Evolutionary conservation across 176 grass and related monocot species (phyloP).

Genomic region (Triticum dicoccoides): DNA sequence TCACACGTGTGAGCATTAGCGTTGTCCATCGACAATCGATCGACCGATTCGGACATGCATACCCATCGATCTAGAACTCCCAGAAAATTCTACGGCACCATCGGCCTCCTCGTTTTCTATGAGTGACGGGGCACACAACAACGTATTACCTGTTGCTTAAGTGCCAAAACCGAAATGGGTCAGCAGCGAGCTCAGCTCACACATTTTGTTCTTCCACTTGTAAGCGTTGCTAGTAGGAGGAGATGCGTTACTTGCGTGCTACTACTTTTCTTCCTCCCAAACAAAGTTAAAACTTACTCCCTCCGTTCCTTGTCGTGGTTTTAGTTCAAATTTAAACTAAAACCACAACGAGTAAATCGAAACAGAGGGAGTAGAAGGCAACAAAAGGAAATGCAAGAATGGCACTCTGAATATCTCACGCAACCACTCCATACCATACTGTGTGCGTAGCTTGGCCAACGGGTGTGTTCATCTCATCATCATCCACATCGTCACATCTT

Average conservation of each 20-base stretch:
- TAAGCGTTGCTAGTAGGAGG: not conserved
- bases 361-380: not conserved
- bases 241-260: no score
- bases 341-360: no score
- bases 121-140: slow-evolving; percentile 13
- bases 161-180: not conserved
- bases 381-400: not conserved
- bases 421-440: not conserved
- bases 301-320: no score
- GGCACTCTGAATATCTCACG: no score
- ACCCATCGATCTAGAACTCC: slow-evolving; percentile 26
- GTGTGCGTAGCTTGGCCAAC: not conserved
- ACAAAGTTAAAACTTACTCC: no score
- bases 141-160: not conserved
- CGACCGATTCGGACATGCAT: not conserved
- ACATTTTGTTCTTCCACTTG: not conserved
- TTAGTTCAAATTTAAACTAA: no score
- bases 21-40: no score
- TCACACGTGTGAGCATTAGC: no score
- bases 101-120: slow-evolving; percentile 20
- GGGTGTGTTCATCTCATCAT: not conserved
- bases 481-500: not conserved
- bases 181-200: not conserved
- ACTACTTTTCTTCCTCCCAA: slow-evolving; percentile 8
- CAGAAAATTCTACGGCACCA: slow-evolving; percentile 25